Percentiles rank a stretch among this genome's conserved stretches.
phyloP scores from a whole-genome alignment of 257 asterid species.

The Lithospermum erythrorhizon region DNA sequence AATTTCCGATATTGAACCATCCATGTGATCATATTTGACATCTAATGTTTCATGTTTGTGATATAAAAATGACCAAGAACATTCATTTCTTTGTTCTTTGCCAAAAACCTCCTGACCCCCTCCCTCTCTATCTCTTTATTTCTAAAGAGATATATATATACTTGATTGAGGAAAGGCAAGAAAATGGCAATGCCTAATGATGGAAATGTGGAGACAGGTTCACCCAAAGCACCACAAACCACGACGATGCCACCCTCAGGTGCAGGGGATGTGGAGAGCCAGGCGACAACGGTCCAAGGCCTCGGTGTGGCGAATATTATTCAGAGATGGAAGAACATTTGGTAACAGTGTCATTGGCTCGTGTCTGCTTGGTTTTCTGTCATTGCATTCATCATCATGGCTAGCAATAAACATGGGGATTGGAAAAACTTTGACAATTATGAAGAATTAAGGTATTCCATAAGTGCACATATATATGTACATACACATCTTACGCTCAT shows the following conservation, averaged over 20 bases:
- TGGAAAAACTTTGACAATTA: constrained; percentile 51
- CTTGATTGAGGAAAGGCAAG: neutral
- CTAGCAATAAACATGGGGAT: constrained; percentile 58
- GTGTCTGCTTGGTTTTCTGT: constrained; percentile 42
- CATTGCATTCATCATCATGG: constrained; percentile 69
- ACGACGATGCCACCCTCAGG: neutral
- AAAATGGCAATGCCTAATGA: neutral
- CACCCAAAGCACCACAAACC: neutral
- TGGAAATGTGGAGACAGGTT: neutral
- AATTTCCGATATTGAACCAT: no score
- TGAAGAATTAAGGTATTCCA: constrained; percentile 54
- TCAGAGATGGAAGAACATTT: constrained; percentile 43
- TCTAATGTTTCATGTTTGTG: no score
- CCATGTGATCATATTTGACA: no score
- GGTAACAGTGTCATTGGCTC: constrained; percentile 32
- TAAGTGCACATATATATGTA: neutral
- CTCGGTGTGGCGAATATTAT: constrained; percentile 15
- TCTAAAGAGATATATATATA: neutral
- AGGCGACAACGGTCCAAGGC: neutral
- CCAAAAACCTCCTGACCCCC: no score
- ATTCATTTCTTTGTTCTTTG: no score
- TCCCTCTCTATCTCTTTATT: no score
- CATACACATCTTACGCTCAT: no score
- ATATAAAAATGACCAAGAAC: no score
- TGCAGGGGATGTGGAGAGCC: constrained; percentile 1